Conservation (phyloP, 352 stramenopile genomes). For the Phytophthora macrochlamydospora region DNA sequence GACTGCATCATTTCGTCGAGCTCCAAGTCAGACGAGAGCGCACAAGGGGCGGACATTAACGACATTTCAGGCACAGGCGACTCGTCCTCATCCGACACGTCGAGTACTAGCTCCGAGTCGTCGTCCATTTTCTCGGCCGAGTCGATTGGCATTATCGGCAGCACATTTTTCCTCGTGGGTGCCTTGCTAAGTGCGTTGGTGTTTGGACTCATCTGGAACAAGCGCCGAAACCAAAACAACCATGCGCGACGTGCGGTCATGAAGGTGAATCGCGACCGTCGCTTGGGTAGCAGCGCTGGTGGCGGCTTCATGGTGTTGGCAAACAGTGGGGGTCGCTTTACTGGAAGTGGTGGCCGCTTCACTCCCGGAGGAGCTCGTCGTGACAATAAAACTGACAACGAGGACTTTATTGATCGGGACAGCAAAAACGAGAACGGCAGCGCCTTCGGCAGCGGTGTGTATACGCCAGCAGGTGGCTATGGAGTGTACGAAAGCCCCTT, state of each 20-base stretch:
- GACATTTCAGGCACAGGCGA: conserved; percentile 25
- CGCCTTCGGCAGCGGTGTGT: conserved; percentile 49
- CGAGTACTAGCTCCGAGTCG: conserved; percentile 21
- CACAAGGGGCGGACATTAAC: conserved; percentile 17
- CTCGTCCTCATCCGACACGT: conserved; percentile 1
- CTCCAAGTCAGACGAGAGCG: conserved; percentile 13
- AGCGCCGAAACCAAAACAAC: conserved; percentile 21
- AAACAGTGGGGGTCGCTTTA: conserved; percentile 13
- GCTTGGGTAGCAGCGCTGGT: conserved; percentile 31
- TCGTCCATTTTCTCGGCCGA: conserved; percentile 48
- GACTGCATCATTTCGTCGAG: conserved; percentile 23
- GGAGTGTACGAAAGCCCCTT: conserved; percentile 34
- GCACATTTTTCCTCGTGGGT: conserved; percentile 52
- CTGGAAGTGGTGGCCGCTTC: conserved; percentile 27
- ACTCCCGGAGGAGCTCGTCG: conserved; percentile 9
- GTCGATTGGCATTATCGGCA: conserved; percentile 55
- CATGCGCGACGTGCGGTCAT: conserved; percentile 9
- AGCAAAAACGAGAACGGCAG: conserved; percentile 54
- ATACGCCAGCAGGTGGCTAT: conserved; percentile 23
- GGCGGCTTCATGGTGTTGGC: conserved; percentile 31
- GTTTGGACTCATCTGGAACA: conserved; percentile 43
- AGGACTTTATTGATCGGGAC: conserved; percentile 37
- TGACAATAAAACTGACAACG: conserved; percentile 26
- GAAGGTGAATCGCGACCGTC: conserved; percentile 37
- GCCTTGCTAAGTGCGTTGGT: conserved; percentile 43